Base-by-base conservation (phyloP, 768 basidiomycete species). In the Hemileccinum impolitum region DNA sequence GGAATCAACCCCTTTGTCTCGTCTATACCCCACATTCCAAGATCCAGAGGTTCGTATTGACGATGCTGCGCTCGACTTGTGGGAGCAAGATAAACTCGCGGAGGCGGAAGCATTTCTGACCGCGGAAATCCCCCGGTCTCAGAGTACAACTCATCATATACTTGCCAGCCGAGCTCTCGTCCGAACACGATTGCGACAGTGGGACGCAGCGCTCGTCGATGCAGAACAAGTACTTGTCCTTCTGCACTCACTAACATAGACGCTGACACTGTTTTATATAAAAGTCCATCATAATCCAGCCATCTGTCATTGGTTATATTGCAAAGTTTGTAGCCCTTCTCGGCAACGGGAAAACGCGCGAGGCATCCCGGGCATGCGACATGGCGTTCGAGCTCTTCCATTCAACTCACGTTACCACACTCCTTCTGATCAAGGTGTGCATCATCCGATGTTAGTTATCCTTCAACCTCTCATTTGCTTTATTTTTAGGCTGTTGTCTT, bases 101-200 rank as follows among this genome's bases (percentile, higher is more conserved):
- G 48, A 47, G 28, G 25, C 14, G 25, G 15, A 19, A 30, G 44
- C 12, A 5, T 35, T 57, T 4, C 19, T 56, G 40, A 45, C 38
- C 0, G 15, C 25, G 17, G n/a, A 28, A n/a, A 31, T 47, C 4
- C 1, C 12, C 3, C 2, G 0, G 15, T 34, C 50, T 11, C 17
- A 12, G 12, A 6, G 25, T n/a, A 1, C 13, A 8, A 19, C 12
- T 15, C 39, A 42, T 30, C 25, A 47, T 28, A 36, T 15, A 3
- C 26, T 57, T 10, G 50, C 54, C 5, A 36, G 31, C 17, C 21
- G 47, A 39, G 44, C 53, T 0, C 40, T 57, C 19, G n/a, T 56
- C 2, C 17, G 37, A 2, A n/a, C 50, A 11, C 56, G 35, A 6
- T 30, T 56, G 14, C 2, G 14, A n/a, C n/a, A 36, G 3, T 52